Evolutionary conservation across 495 filamentous ascomycete genomes (phyloP).

Genomic region (Margaritispora aquatica): DNA sequence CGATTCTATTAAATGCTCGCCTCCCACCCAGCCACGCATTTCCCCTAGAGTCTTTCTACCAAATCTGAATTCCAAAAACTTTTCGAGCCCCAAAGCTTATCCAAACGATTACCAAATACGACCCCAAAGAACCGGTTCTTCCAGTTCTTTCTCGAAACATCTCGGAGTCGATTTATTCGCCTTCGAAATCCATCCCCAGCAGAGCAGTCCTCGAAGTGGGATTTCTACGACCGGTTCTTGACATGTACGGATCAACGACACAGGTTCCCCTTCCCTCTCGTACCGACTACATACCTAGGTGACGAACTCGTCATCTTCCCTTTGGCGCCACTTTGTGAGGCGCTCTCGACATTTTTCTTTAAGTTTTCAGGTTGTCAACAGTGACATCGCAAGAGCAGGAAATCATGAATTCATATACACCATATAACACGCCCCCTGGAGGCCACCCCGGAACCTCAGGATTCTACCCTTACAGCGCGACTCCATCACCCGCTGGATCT

Average conservation of each 20-base stretch:
- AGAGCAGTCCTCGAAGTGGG: conserved; percentile 13
- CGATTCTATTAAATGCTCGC: background rate
- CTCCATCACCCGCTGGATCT: conserved; percentile 24
- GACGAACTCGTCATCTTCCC: conserved; percentile 26
- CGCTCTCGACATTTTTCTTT: conserved; percentile 18
- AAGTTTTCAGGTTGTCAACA: conserved; percentile 19
- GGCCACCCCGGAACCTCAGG: conserved; percentile 8
- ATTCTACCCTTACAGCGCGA: conserved; percentile 23
- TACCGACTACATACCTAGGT: conserved; percentile 29
- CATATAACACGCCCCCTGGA: conserved; percentile 21
- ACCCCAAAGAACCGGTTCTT: conserved; percentile 13
- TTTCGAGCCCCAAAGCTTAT: conserved; percentile 3
- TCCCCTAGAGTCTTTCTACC: background rate
- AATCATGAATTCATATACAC: conserved; percentile 19
- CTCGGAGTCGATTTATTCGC: conserved; percentile 19
- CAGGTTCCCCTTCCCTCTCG: conserved; percentile 25
- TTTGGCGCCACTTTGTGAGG: conserved; percentile 16
- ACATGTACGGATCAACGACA: conserved; percentile 29
- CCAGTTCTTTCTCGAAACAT: conserved; percentile 20
- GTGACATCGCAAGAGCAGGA: conserved; percentile 27
- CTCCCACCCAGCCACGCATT: conserved; percentile 2
- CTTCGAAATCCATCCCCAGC: conserved; percentile 14
- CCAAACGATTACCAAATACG: conserved; percentile 21
- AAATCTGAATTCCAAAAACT: conserved; percentile 3
- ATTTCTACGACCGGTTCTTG: conserved; percentile 20